phyloP scores from a whole-genome alignment of 2,329 filamentous ascomycete species.

The Diaporthe vaccinii region DNA sequence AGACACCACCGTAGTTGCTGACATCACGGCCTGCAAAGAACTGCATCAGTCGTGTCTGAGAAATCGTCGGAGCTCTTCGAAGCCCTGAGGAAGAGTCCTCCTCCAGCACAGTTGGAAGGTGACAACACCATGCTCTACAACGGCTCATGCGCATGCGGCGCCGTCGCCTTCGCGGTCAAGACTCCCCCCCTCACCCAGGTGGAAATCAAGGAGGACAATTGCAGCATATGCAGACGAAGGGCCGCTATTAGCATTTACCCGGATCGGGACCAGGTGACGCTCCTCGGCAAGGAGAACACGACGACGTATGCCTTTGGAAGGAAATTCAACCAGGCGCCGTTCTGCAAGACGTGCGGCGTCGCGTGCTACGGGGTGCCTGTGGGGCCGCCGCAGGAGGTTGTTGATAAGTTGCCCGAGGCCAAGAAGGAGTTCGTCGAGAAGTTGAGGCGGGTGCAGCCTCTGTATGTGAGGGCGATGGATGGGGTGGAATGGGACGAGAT shows the following conservation, averaged over 20 bases:
- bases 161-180: constrained; percentile 43
- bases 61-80: constrained; percentile 2
- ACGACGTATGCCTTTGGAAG: constrained; percentile 46
- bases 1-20: not conserved
- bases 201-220: constrained; percentile 58
- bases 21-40: not conserved
- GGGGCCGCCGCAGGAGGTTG: constrained; percentile 48
- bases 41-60: constrained; percentile 11
- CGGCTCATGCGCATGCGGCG: constrained; percentile 48
- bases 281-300: constrained; percentile 46
- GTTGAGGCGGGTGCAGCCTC: constrained; percentile 30
- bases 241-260: constrained; percentile 49
- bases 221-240: constrained; percentile 51
- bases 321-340: constrained; percentile 44
- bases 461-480: constrained; percentile 39
- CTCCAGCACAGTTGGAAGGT: not conserved
- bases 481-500: constrained; percentile 37
- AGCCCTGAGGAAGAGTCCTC: not conserved
- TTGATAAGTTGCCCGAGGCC: constrained; percentile 47
- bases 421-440: constrained; percentile 44
- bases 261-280: constrained; percentile 46
- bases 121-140: constrained; percentile 39
- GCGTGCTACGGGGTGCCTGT: constrained; percentile 47
- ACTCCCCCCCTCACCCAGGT: constrained; percentile 49
- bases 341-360: constrained; percentile 50